Conservation (phyloP, 257 asterid genomes). For the Solanum raphanifolium region DNA sequence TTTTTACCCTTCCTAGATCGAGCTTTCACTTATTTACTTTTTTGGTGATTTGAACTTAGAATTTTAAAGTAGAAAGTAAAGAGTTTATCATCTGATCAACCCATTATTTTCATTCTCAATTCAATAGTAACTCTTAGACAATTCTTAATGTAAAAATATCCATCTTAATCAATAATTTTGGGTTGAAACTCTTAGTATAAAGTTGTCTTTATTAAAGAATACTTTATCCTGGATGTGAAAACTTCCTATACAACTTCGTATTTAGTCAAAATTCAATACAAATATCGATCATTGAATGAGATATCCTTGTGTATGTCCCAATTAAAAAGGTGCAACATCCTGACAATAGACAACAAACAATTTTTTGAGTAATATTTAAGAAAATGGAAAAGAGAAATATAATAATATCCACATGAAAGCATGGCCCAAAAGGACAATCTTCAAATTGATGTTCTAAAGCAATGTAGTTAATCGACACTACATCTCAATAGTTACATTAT, state of each 20-base stretch:
- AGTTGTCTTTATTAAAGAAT: background rate
- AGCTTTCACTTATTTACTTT: background rate
- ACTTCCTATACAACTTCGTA: rapidly evolving
- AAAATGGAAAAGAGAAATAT: background rate
- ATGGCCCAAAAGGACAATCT: background rate
- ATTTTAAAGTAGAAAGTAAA: background rate
- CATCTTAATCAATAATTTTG: background rate
- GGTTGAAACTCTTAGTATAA: background rate
- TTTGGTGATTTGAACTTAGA: background rate
- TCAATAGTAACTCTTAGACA: background rate
- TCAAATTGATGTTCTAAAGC: background rate
- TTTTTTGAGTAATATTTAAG: background rate
- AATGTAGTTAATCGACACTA: background rate
- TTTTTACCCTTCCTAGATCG: background rate
- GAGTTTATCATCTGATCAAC: background rate
- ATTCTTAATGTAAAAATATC: background rate
- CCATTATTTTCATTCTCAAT: background rate
- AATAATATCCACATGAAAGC: background rate
- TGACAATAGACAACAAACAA: background rate
- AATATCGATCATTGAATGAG: background rate
- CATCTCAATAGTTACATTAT: background rate
- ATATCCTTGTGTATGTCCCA: background rate
- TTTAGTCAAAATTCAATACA: background rate
- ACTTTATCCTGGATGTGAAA: background rate
- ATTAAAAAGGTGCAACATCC: background rate